These are phyloP conservation scores for Botrytis fabae DNA, from an alignment of 2,329 filamentous ascomycete species.

Conservation along the genomic window DNA sequence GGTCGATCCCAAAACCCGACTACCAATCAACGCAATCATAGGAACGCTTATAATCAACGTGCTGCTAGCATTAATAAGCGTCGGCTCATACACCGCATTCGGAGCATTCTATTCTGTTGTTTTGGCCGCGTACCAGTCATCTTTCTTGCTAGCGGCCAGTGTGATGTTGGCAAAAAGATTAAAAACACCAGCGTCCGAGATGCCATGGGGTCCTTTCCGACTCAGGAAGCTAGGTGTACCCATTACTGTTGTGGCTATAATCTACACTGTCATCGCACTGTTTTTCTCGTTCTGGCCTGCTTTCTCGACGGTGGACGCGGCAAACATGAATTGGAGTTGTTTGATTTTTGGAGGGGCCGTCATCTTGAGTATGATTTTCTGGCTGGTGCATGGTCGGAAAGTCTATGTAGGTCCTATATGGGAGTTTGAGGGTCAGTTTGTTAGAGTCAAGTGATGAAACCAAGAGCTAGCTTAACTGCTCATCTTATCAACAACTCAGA, in stretches of 20 bases:
- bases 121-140: slow-evolving; percentile 23
- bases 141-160: slow-evolving; percentile 17
- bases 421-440: slow-evolving; percentile 3
- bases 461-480: not conserved
- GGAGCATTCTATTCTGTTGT: slow-evolving; percentile 20
- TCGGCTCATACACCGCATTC: slow-evolving; percentile 20
- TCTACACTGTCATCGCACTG: slow-evolving; percentile 13
- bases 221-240: slow-evolving; percentile 16
- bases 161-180: slow-evolving; percentile 25
- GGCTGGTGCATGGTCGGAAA: slow-evolving; percentile 20
- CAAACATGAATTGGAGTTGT: slow-evolving; percentile 21
- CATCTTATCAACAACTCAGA: not conserved
- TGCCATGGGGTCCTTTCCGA: slow-evolving; percentile 25
- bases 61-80: slow-evolving; percentile 17
- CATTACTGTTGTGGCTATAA: slow-evolving; percentile 20
- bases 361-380: slow-evolving; percentile 17
- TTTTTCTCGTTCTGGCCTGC: slow-evolving; percentile 26
- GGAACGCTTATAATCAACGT: slow-evolving; percentile 19
- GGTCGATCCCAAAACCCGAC: slow-evolving; percentile 15
- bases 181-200: slow-evolving; percentile 15
- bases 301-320: not conserved
- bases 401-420: slow-evolving; percentile 22
- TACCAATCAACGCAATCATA: slow-evolving; percentile 19
- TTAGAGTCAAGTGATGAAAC: not conserved
- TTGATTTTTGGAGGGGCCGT: slow-evolving; percentile 19